Evolutionary conservation across 371 early-diverging fungal species (phyloP).

Genomic region (Mucor circinelloides): DNA sequence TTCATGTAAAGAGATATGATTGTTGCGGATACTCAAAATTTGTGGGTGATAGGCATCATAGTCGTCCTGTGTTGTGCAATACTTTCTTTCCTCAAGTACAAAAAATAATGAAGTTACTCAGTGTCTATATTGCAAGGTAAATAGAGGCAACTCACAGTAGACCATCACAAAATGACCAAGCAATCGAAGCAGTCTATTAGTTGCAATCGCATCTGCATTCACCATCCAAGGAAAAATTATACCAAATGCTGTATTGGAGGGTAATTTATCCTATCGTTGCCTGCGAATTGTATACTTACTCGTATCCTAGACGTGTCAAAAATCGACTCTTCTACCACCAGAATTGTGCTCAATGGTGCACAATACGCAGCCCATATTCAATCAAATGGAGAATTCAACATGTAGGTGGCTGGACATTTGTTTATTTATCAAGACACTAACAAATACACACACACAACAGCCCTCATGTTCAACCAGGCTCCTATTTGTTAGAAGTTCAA

Average conservation of each 20-base stretch:
- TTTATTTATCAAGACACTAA: not conserved
- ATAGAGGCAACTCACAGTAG: not conserved
- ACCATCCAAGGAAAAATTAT: slow-evolving; percentile 24
- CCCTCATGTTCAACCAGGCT: slow-evolving; percentile 38
- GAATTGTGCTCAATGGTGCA: slow-evolving; percentile 11
- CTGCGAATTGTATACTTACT: not conserved
- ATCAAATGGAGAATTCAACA: slow-evolving; percentile 20
- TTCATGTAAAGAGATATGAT: not conserved
- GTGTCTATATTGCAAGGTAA: slow-evolving; percentile 14
- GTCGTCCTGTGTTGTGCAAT: slow-evolving; percentile 7
- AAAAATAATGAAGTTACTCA: slow-evolving; percentile 15
- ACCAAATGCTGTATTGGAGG: slow-evolving; percentile 21
- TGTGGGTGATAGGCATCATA: not conserved
- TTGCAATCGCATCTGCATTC: slow-evolving; percentile 8
- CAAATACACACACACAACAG: slow-evolving; percentile 5
- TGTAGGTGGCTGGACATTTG: slow-evolving; percentile 8
- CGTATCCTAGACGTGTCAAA: slow-evolving; percentile 14
- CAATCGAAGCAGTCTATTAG: slow-evolving; percentile 9
- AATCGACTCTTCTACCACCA: slow-evolving; percentile 19
- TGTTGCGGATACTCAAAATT: not conserved
- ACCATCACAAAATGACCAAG: not conserved
- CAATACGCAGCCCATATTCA: slow-evolving; percentile 12
- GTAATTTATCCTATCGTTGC: slow-evolving; percentile 3
- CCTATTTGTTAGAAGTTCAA: slow-evolving; percentile 50
- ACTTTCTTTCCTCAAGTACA: not conserved